Base-by-base conservation (phyloP, 371 early-diverging fungal species). In the Rhizopus microsporus region DNA sequence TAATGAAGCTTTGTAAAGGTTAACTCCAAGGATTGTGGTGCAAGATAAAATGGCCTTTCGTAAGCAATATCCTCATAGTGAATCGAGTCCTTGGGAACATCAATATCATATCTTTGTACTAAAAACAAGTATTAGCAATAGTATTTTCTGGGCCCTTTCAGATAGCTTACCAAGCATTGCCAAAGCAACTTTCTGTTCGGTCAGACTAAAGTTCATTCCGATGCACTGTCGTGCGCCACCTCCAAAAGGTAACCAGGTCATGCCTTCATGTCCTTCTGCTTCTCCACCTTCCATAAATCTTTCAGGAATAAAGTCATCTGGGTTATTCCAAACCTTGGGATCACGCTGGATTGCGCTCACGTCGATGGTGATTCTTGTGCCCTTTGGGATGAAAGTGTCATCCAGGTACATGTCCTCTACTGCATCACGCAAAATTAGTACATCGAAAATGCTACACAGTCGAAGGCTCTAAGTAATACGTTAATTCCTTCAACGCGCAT, bases 371-470 rank as follows among this genome's bases (percentile, higher is more conserved):
- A 83, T 57, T 15, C 44, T 48, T 0, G 71, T 57, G 6, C 73
- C 78, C 56, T 72, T 72, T 29, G 82, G 82, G 35, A 84, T 62
- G 59, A 72, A 49, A 43, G 66, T n/a, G 17, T 54, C 35, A 59
- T 62, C 60, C 56, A 72, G 7, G 40, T 65, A 53, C 37, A 68
- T 53, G 47, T 67, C 67, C 60, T 65, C 40, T 5, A 50, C 23
- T 7, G 69, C 58, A 1, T 71, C 52, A 49, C 55, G 60, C 12
- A 61, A 30, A 7, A 74, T 54, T 2, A 68, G 50, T 2, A 48
- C 53, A 10, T 54, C 52, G 0, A 59, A 31, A 8, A 74, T 72
- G 15, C 69, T 71, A 63, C 75, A 74, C 46, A 75, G 59, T 7
- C 85, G 69, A 59, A 83, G 58, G 1, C 71, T 73, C 64, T 80